A percentile compares a stretch with the other conserved stretches of the same genome.
These are phyloP conservation scores for Alternaria brassicicola DNA, from an alignment of 2,329 filamentous ascomycete species.

Conservation along the genomic window DNA sequence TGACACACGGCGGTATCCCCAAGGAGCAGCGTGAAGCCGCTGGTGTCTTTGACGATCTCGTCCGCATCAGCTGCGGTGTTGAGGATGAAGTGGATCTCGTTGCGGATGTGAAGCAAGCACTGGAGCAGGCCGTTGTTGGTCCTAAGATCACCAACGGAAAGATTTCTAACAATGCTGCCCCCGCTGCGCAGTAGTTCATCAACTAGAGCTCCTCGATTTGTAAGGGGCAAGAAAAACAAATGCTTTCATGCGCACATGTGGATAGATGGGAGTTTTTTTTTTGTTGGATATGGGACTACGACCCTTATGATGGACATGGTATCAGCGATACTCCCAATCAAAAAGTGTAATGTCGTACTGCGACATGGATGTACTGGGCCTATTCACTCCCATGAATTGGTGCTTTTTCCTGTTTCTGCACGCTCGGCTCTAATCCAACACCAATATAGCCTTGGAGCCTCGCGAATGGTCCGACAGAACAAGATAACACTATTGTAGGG, in stretches of 20 bases:
- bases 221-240: not conserved
- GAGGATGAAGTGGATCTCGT: slow-evolving; percentile 88
- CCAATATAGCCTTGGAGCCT: not conserved
- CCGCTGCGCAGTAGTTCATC: not conserved
- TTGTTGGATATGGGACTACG: too few relatives aligned
- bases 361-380: not conserved
- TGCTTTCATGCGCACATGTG: not conserved
- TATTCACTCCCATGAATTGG: not conserved
- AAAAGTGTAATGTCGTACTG: not conserved
- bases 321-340: not conserved
- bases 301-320: not conserved
- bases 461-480: not conserved
- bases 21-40: slow-evolving; percentile 87
- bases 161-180: not conserved
- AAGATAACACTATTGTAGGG: too few relatives aligned
- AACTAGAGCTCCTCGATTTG: not conserved
- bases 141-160: slow-evolving; percentile 47
- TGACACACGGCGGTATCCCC: slow-evolving; percentile 97
- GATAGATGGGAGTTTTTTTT: slow-evolving; percentile 3
- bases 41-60: slow-evolving; percentile 92
- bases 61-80: slow-evolving; percentile 90
- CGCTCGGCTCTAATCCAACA: not conserved
- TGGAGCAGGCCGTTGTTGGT: slow-evolving; percentile 73
- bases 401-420: not conserved
- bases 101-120: slow-evolving; percentile 79